Base-by-base conservation (phyloP, 202 grass and related monocot species). In the Eragrostis tef region DNA sequence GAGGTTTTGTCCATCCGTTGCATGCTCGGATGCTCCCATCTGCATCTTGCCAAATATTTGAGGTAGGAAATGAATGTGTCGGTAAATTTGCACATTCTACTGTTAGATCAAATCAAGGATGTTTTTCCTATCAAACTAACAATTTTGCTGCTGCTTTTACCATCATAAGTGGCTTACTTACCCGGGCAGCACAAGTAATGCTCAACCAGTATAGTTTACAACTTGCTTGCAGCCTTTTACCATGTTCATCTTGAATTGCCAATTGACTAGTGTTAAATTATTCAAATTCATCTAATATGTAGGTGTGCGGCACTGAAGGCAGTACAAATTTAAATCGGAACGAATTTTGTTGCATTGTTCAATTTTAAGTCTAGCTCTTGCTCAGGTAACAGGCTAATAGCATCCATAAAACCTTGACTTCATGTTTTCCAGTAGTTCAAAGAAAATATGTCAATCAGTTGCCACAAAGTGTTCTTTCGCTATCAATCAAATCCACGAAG, bases 21-120 rank as follows among this genome's bases (percentile, higher is more conserved):
- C 48, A 58, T 57, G 11, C 41, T 73, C 52, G 3, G 53, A 6
- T 70, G 70, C 66, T 86, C 19, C 63, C 58, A 51, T 64, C 25
- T 45, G 16, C 19, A 3, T 25, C 10, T 78, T 78, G 51, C 27
- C 62, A 74, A 78, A 66, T 79, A 63, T 25, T 86, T 51, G 22
- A 19, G 34, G 22, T 68, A 62, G 7, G 42, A 82, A 81, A 78
- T 19, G 2, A 17, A 45, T 19, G 42, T 39, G 22, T 68, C 7
- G 8, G 58, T 63, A 31, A 65, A 60, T 5, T 45, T 72, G 5
- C 1, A 42, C 16, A 27, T 57, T 31, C 17, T 64, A 58, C 54
- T 58, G 12, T 36, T 64, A 85, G 42, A 85, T 13, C 39, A 68
- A 48, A 68, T 13, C 17, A 71, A 63, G 27, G 61, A 34, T 31